phyloP scores from a whole-genome alignment of 257 asterid genomes.

The Primulina huaijiensis region DNA sequence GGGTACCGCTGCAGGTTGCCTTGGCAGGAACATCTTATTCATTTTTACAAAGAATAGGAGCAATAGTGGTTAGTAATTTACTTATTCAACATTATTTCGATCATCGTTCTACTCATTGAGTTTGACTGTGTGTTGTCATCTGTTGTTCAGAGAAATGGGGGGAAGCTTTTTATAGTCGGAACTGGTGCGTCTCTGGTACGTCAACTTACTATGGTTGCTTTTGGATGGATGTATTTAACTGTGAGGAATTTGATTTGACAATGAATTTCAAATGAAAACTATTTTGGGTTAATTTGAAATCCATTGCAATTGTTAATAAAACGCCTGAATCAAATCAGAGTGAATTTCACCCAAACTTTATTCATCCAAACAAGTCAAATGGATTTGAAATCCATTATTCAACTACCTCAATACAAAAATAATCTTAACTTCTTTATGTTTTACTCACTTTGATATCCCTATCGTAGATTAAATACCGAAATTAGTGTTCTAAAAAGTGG shows the following conservation, averaged over 20 bases:
- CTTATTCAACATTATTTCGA: slow-evolving; percentile 8
- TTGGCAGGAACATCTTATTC: slow-evolving; percentile 91
- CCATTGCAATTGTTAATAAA: no score
- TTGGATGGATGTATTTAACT: background rate
- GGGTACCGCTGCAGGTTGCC: slow-evolving; percentile 57
- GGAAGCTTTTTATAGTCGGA: slow-evolving; percentile 86
- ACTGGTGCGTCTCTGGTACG: slow-evolving; percentile 88
- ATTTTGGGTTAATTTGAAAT: no score
- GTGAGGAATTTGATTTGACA: no score
- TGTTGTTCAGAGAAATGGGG: slow-evolving; percentile 80
- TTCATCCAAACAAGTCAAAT: no score
- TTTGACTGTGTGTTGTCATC: slow-evolving; percentile 18
- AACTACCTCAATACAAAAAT: no score
- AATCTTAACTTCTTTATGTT: background rate
- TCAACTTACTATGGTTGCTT: background rate
- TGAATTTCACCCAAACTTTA: no score
- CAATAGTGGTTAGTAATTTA: slow-evolving; percentile 60
- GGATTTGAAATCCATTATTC: no score
- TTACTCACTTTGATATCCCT: background rate
- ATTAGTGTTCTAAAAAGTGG: no score
- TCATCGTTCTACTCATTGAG: slow-evolving; percentile 6
- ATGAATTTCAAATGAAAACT: no score
- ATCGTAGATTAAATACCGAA: background rate
- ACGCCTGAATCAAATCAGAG: no score
- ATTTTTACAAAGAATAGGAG: slow-evolving; percentile 69